Percentiles rank a stretch among this genome's conserved stretches.
These are phyloP conservation scores for Sugiyamaella chiloensis DNA, from an alignment of 805 yeast genomes.

Conservation along the genomic window DNA sequence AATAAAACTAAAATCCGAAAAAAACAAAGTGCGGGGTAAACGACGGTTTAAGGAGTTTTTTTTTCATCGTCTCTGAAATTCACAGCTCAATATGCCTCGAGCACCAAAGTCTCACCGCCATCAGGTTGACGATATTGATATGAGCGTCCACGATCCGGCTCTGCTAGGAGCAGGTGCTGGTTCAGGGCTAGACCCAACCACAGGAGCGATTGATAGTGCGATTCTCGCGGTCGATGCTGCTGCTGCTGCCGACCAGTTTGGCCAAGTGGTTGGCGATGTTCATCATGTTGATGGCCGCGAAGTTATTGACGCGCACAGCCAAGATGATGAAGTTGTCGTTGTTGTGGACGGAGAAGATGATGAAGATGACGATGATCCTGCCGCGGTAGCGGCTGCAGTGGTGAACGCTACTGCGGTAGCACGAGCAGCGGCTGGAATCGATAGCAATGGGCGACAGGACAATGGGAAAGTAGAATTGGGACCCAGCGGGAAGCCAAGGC, in stretches of 20 bases:
- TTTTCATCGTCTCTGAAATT: too few relatives aligned
- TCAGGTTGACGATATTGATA: neutral
- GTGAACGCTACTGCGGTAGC: constrained; percentile 1
- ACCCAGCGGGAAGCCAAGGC: constrained; percentile 4
- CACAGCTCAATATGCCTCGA: too few relatives aligned
- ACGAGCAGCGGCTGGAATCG: constrained; percentile 4
- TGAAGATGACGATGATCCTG: neutral
- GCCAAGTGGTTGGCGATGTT: neutral
- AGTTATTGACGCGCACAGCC: too few relatives aligned
- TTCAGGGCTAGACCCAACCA: neutral
- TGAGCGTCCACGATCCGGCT: constrained; percentile 3
- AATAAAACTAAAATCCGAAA: too few relatives aligned
- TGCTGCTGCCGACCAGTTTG: neutral
- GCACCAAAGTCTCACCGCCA: neutral
- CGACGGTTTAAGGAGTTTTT: too few relatives aligned
- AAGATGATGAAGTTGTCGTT: neutral
- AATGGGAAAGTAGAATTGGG: neutral
- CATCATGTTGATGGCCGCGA: too few relatives aligned
- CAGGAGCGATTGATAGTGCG: neutral
- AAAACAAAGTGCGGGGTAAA: too few relatives aligned
- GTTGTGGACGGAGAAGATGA: neutral
- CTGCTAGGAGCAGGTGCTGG: neutral
- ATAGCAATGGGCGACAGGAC: neutral
- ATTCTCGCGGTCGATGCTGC: constrained; percentile 4
- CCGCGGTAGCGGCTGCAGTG: neutral